Conservation (phyloP, 2,329 filamentous ascomycete genomes). For the Exophiala mesophila region DNA sequence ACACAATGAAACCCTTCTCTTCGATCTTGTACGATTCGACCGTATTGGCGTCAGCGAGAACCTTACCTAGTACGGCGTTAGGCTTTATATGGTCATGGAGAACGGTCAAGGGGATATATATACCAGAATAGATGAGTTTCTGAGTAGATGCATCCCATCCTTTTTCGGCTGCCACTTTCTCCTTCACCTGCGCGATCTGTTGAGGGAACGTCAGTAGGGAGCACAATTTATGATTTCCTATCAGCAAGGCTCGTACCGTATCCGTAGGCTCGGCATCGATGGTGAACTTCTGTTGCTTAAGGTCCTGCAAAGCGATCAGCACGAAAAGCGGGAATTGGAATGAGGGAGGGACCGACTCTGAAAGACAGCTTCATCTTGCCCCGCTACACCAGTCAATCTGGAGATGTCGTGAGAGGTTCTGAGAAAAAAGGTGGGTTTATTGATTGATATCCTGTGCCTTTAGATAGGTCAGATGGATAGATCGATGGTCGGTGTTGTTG, state of each 20-base stretch:
- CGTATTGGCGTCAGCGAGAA: conserved; percentile 94
- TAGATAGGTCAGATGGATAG: conserved; percentile 1
- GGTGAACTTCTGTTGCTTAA: conserved; percentile 98
- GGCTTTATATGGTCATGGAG: too few species aligned
- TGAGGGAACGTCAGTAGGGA: conserved; percentile 21
- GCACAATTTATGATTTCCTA: conserved; percentile 6
- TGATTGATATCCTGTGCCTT: too few species aligned
- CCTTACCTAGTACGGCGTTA: conserved; percentile 65
- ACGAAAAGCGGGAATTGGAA: conserved; percentile 24
- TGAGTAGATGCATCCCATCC: conserved; percentile 86
- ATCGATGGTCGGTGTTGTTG: not conserved
- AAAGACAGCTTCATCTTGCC: conserved; percentile 65
- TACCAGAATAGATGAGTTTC: conserved; percentile 98
- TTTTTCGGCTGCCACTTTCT: conserved; percentile 86
- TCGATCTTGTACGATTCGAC: conserved; percentile 97
- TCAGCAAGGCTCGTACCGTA: conserved; percentile 58
- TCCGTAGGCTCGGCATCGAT: conserved; percentile 92
- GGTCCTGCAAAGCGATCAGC: conserved; percentile 58
- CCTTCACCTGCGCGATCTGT: conserved; percentile 85
- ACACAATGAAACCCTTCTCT: conserved; percentile 98
- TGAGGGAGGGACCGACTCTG: conserved; percentile 49
- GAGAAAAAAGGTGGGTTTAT: too few species aligned
- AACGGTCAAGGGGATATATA: conserved; percentile 28
- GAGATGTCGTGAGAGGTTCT: not conserved
- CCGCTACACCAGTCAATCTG: conserved; percentile 29